phyloP scores from a whole-genome alignment of 1,139 yeast species.

The Diutina scorzettiae region DNA sequence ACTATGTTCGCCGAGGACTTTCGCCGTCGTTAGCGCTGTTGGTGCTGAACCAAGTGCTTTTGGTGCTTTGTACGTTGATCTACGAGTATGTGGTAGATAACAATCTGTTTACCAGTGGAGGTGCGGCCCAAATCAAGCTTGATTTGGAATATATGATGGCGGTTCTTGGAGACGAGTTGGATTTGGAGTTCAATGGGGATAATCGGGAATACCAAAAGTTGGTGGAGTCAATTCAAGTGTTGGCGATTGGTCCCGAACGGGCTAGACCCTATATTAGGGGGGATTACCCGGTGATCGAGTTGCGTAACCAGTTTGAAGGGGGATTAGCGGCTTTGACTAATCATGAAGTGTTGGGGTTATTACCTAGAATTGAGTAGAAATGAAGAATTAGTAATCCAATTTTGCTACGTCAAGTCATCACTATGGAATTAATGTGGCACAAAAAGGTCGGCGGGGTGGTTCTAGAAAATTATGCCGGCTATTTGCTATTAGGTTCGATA shows the following conservation, averaged over 20 bases:
- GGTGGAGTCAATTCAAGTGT: not conserved
- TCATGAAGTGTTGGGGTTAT: slow-evolving; percentile 1
- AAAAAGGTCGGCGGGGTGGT: too few species aligned
- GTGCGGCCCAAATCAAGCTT: slow-evolving; percentile 41
- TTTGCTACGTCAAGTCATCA: too few species aligned
- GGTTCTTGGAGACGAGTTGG: slow-evolving; percentile 18
- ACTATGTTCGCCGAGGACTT: slow-evolving; percentile 16
- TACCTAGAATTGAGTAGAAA: not conserved
- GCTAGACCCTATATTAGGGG: not conserved
- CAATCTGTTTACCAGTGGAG: slow-evolving; percentile 45
- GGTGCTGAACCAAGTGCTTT: slow-evolving; percentile 27
- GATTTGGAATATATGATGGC: slow-evolving; percentile 42
- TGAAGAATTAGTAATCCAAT: not conserved
- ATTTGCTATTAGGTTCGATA: too few species aligned
- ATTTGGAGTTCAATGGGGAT: slow-evolving; percentile 8
- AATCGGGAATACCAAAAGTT: not conserved
- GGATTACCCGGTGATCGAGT: not conserved
- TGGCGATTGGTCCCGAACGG: not conserved
- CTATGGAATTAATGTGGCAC: too few species aligned
- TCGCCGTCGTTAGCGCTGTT: slow-evolving; percentile 13
- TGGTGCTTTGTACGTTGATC: slow-evolving; percentile 35
- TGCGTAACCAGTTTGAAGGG: not conserved
- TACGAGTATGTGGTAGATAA: slow-evolving; percentile 51
- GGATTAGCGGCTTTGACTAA: not conserved
- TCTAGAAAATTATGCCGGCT: too few species aligned